Percentiles rank a stretch among this genome's conserved stretches.
phyloP scores from a whole-genome alignment of 2,329 filamentous ascomycete genomes.

The Paraphaeosphaeria sporulosa region DNA sequence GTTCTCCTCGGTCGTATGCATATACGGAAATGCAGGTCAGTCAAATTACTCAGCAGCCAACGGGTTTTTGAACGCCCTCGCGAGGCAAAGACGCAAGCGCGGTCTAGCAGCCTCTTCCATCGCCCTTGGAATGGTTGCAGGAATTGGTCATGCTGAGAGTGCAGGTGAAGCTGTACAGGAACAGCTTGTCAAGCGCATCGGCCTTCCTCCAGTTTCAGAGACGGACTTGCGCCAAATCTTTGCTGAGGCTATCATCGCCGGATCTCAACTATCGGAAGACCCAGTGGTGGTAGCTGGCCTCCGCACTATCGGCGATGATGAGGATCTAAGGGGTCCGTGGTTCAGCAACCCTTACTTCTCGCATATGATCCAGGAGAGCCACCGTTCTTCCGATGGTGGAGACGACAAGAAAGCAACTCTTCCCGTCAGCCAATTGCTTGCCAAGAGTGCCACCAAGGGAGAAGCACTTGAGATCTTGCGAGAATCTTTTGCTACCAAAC shows the following conservation, averaged over 20 bases:
- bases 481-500: conserved; percentile 13
- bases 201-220: conserved; percentile 20
- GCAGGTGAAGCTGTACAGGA: background rate
- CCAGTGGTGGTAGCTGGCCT: conserved; percentile 11
- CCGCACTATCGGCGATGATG: background rate
- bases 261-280: background rate
- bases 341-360: conserved; percentile 10
- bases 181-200: conserved; percentile 10
- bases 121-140: background rate
- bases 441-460: conserved; percentile 1
- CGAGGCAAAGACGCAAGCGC: conserved; percentile 31
- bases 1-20: conserved; percentile 17
- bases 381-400: background rate
- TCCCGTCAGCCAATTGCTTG: background rate
- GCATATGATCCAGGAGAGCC: conserved; percentile 8
- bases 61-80: conserved; percentile 52
- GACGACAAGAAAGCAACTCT: conserved; percentile 16
- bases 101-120: background rate
- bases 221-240: conserved; percentile 23
- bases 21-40: conserved; percentile 23
- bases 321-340: conserved; percentile 3
- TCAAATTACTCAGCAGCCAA: conserved; percentile 26
- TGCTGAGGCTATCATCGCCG: conserved; percentile 20
- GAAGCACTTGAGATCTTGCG: conserved; percentile 19
- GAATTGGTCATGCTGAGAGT: background rate